Conservation (phyloP, 2,329 filamentous ascomycete genomes). For the Gaeumannomyces sp. region DNA sequence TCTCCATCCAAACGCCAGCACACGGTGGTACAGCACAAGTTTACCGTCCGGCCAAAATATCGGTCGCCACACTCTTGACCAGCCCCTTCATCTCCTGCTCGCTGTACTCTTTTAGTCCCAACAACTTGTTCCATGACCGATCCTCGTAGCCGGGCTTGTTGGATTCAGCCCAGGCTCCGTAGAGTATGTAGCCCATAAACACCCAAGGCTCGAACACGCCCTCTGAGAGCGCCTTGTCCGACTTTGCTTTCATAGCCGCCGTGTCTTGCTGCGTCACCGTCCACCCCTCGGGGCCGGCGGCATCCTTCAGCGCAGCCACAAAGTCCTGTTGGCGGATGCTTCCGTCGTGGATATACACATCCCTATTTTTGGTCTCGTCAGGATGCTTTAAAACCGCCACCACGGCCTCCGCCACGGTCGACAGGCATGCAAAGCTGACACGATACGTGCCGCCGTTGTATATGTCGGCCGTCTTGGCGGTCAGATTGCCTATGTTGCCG, state of each 20-base stretch:
- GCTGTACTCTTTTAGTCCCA: constrained; percentile 36
- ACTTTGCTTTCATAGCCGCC: constrained; percentile 28
- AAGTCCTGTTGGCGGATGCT: constrained; percentile 40
- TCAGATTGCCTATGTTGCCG: constrained; percentile 13
- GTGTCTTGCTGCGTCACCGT: constrained; percentile 32
- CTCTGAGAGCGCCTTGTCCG: constrained; percentile 32
- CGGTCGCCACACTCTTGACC: constrained; percentile 1
- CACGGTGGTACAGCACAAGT: too few relatives aligned
- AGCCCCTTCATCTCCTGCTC: constrained; percentile 8
- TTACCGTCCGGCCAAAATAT: not conserved
- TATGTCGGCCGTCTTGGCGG: constrained; percentile 5
- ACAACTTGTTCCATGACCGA: constrained; percentile 35
- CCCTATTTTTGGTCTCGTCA: constrained; percentile 4
- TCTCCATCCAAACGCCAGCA: too few relatives aligned
- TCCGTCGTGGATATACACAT: constrained; percentile 37
- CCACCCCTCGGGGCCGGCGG: constrained; percentile 43
- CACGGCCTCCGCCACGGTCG: constrained; percentile 11
- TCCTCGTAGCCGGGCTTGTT: constrained; percentile 17
- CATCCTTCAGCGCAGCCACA: constrained; percentile 44
- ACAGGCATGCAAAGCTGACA: constrained; percentile 18
- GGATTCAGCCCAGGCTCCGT: constrained; percentile 21
- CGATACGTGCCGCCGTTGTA: constrained; percentile 17
- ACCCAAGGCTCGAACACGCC: constrained; percentile 26
- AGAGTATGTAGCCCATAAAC: not conserved
- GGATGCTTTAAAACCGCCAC: constrained; percentile 4